Percentiles rank a stretch among this genome's conserved stretches.
phyloP scores from a whole-genome alignment of 345 rosid genomes.

The Euphorbia lathyris region DNA sequence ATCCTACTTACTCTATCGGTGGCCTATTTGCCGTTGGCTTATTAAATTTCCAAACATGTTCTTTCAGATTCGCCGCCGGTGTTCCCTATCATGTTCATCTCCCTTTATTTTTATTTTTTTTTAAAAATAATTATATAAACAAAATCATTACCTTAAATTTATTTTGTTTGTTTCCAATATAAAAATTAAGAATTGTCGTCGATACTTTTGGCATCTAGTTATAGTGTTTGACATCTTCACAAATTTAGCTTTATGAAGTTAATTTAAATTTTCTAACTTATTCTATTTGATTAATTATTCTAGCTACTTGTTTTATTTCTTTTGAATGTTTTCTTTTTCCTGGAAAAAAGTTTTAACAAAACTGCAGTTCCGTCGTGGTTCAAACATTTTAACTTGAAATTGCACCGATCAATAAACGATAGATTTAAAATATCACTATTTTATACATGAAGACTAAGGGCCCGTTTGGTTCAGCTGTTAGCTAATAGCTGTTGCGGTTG shows the following conservation, averaged over 20 bases:
- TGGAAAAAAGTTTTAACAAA: too few species aligned
- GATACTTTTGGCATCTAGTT: not conserved
- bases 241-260: not conserved
- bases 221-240: not conserved
- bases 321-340: too few species aligned
- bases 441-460: too few species aligned
- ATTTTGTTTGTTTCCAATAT: not conserved
- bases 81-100: slow-evolving; percentile 44
- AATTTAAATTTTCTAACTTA: too few species aligned
- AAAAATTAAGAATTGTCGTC: not conserved
- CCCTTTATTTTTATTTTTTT: not conserved
- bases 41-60: slow-evolving; percentile 18
- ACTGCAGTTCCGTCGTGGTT: too few species aligned
- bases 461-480: too few species aligned
- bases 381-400: too few species aligned
- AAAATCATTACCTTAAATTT: not conserved
- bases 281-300: too few species aligned
- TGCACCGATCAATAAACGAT: too few species aligned
- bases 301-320: too few species aligned
- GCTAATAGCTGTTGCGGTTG: too few species aligned
- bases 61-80: slow-evolving; percentile 61
- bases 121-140: not conserved
- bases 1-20: not conserved
- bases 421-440: too few species aligned
- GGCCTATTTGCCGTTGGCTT: slow-evolving; percentile 1